phyloP scores from a whole-genome alignment of 169 alveolate species.

The Eimeria necatrix region DNA sequence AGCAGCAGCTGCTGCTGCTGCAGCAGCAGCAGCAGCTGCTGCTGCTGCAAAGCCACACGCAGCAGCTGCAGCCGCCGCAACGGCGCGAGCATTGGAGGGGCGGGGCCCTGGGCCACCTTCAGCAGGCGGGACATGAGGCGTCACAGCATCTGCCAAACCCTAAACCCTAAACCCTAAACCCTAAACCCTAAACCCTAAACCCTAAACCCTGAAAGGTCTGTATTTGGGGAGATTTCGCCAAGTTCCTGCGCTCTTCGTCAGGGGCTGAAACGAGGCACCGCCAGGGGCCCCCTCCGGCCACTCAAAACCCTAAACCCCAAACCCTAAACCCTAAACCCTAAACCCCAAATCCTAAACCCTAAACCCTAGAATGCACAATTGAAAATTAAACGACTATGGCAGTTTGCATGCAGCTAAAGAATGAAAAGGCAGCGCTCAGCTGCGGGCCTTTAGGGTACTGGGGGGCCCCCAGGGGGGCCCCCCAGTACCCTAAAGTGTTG shows the following conservation, averaged over 20 bases:
- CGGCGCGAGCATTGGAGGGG: too few species aligned
- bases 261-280: not conserved
- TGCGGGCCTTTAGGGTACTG: too few species aligned
- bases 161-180: conserved; percentile 19
- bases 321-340: not conserved
- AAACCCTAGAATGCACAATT: not conserved
- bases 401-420: too few species aligned
- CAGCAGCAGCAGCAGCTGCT: not conserved
- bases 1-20: not conserved
- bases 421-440: too few species aligned
- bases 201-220: not conserved
- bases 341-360: not conserved
- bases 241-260: not conserved
- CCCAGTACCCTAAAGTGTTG: too few species aligned
- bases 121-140: not conserved
- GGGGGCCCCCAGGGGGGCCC: too few species aligned
- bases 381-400: too few species aligned
- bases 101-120: too few species aligned
- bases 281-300: not conserved
- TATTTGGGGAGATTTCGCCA: not conserved
- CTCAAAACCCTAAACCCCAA: not conserved
- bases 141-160: not conserved
- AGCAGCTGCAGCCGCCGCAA: not conserved
- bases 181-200: not conserved
- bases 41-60: not conserved